These are phyloP conservation scores for Quercus phellos DNA, from an alignment of 331 rosid species.

Conservation along the genomic window DNA sequence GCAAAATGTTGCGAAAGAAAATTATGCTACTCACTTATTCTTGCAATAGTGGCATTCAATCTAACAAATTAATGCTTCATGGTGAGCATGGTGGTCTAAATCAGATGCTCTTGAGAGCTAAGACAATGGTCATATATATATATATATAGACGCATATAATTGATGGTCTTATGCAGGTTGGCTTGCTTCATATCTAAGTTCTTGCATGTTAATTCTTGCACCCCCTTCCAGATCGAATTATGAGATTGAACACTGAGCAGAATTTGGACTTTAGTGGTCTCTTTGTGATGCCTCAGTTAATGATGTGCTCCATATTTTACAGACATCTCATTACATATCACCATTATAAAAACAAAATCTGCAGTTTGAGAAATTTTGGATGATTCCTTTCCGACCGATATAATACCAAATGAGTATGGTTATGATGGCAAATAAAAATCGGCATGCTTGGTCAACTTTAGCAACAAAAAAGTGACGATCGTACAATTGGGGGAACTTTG, in stretches of 20 bases:
- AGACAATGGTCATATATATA: too few species aligned
- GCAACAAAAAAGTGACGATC: neutral
- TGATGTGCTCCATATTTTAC: conserved; percentile 9
- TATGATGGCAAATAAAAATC: conserved; percentile 16
- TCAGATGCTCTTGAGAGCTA: too few species aligned
- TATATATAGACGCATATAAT: too few species aligned
- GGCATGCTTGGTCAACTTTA: conserved; percentile 28
- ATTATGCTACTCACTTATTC: too few species aligned
- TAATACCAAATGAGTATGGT: neutral
- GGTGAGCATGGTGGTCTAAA: too few species aligned
- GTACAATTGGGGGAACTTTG: conserved; percentile 3
- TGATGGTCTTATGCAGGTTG: too few species aligned
- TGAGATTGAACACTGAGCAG: neutral
- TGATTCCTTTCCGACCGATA: neutral
- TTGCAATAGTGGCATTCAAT: too few species aligned
- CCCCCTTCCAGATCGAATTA: conserved; percentile 1
- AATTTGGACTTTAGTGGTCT: neutral
- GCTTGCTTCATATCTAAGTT: neutral
- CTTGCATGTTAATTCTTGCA: conserved; percentile 12
- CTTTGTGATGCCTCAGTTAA: neutral
- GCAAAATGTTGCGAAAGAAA: too few species aligned
- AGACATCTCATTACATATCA: conserved; percentile 8
- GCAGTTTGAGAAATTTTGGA: conserved; percentile 20
- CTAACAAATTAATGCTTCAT: too few species aligned
- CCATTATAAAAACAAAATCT: conserved; percentile 3